Evolutionary conservation across 2,329 filamentous ascomycete species (phyloP), one percentile per base, ranked within the genome.

Genomic region (Stagonosporopsis cucurbitacearum): DNA sequence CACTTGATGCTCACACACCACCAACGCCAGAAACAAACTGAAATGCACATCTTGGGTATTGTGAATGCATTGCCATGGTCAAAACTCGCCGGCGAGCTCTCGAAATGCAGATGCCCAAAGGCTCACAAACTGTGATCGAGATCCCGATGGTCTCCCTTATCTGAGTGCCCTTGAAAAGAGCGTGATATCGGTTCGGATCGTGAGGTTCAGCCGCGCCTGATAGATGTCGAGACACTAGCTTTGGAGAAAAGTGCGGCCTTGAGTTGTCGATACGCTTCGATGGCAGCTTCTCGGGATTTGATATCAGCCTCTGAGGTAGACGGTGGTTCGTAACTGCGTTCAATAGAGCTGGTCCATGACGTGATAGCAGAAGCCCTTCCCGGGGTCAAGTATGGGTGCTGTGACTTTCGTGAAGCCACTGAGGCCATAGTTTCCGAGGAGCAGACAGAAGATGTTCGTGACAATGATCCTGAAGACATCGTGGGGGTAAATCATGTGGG

Each of bases 231-330:
- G 13, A 41, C 49, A 11, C 40, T 20, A 17, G 66, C 62, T 87
- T 63, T 71, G 11, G 61, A 65, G 47, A 75, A 73, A 4, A 75
- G 59, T 22, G 66, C 64, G 11, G 68, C 55, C 50, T 71, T 75
- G 32, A 75, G 59, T 41, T 69, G 67, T 53, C 58, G 63, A 55
- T 75, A 75, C 17, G 71, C 72, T 64, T 74, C 68, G 43, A 75
- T 66, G 7, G 69, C 66, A 35, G 66, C 66, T 40, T 72, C 64
- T 40, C 61, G 64, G 15, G 70, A 67, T 26, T 48, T 54, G 13
- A 42, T 32, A 6, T 69, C 66, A 5, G 51, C 45, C 20, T 67
- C 54, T 13, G 66, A 60, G 4, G 58, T 8, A 19, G 50, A 40
- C 0, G 42, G 53, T 32, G 53, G 44, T 12, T 46, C 52, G 15